phyloP scores from a whole-genome alignment of 2,329 filamentous ascomycete genomes.

The Aspergillus quadricinctus region DNA sequence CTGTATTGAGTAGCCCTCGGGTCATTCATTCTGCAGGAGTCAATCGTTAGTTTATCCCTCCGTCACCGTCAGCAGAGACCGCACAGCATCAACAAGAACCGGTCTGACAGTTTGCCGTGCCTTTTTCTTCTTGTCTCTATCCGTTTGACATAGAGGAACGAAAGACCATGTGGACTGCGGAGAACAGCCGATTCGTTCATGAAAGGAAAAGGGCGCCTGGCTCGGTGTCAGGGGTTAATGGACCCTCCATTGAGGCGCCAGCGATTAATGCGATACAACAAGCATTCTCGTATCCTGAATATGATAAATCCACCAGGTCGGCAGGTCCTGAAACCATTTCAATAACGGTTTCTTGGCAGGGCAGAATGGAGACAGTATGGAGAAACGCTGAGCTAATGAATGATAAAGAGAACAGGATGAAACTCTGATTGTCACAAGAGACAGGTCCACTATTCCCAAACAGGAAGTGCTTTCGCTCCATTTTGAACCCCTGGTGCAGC shows the following conservation, averaged over 20 bases:
- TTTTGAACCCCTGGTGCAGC: background rate
- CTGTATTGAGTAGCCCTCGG: background rate
- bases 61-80: background rate
- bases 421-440: slow-evolving; percentile 27
- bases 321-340: background rate
- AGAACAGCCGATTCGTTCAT: background rate
- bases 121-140: background rate
- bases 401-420: slow-evolving; percentile 17
- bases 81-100: background rate
- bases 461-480: slow-evolving; percentile 5
- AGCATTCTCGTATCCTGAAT: background rate
- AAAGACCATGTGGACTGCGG: background rate
- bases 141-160: background rate
- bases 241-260: background rate
- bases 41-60: background rate
- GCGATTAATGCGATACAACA: background rate
- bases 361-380: slow-evolving; percentile 8
- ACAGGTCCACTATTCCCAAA: slow-evolving; percentile 15
- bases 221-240: background rate
- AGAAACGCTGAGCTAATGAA: slow-evolving; percentile 9
- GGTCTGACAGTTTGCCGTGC: background rate
- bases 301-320: background rate
- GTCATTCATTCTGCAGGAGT: background rate
- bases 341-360: slow-evolving; percentile 11
- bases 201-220: background rate